Evolutionary conservation across 768 basidiomycete species (phyloP), one percentile per base, ranked within the genome.

Genomic region (Amanita jacksonii): DNA sequence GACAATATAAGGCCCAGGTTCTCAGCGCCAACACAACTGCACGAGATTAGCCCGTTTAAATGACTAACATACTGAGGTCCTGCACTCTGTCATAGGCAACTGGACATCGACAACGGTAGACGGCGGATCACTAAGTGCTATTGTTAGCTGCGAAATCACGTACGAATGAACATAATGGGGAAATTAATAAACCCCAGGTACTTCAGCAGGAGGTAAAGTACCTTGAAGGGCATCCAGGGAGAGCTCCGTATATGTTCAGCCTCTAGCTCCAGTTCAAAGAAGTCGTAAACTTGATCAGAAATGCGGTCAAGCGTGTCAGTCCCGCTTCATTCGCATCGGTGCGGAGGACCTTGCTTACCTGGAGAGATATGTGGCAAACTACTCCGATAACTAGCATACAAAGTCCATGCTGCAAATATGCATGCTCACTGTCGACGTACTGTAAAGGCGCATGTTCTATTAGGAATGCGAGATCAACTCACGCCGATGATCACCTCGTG

Each of bases 111-210:
- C 22, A 20, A 7, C 10, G 8, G 39, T 32, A 32, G 15, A 16
- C 20, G 22, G 32, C 37, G 22, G 36, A 13, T 13, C 8, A 23
- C 10, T 8, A 12, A 15, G 23, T 10, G 18, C 27, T 28, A 10
- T 35, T 2, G 7, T 30, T 8, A 8, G 13, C 13, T 4, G 22
- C 10, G 16, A 18, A 20, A 8, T 10, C 9, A 49, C 55, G 20
- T 43, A 59, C 59, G 48, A 32, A 38, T 30, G 20, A 54, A 18
- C n/a, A 41, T 38, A 1, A 55, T 3, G 13, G 44, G 18, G 15
- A 50, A 43, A 34, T 62, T 57, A 18, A 57, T 18, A 27, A 58
- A 56, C 3, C 52, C 49, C 10, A 51, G 44, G 32, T 63, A 63
- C 25, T 57, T 56, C 38, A 54, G 47, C n/a, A 55, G 45, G 23